Base-by-base conservation (phyloP, 2,329 filamentous ascomycete species). In the Ophiobolus disseminans region DNA sequence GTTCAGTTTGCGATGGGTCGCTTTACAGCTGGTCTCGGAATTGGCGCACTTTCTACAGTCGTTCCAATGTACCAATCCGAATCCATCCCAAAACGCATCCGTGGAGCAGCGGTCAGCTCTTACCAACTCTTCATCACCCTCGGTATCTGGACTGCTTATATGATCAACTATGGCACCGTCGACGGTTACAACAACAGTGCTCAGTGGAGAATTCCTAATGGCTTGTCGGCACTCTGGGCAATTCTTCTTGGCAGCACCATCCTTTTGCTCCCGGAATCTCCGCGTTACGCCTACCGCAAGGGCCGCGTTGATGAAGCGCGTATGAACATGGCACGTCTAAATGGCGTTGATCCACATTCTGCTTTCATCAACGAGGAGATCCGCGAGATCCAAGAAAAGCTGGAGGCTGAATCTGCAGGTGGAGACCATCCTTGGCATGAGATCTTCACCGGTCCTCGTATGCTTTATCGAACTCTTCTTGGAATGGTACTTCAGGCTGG, bases 51-150 rank as follows among this genome's bases (percentile, higher is more conserved):
- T 0, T 86, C 83, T 4, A 86, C 86, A 17, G 75, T 84, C 17
- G 69, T 70, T 2, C 71, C 71, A 8, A 72, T 89, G 82, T 89
- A 89, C 63, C 85, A 88, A 66, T 83, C 80, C 7, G 86, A 89
- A 69, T 84, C 80, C 47, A 82, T 83, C 6, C 86, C 86, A 0
- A 80, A 84, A 54, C 79, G 83, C 42, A 82, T 89, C 46, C 83
- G 86, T 62, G 85, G 84, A 60, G 77, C 84, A 7, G 78, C 88
- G 25, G 80, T 89, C 43, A 64, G 81, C 2, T 82, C 79, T 22
- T 89, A 88, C 68, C 86, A 89, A 74, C 77, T 89, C 5, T 82
- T 87, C 66, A 86, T 89, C 65, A 89, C 86, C 0, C 74, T 88
- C 23, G 86, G 86, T 53, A 88, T 89, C 66, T 85, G 76, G 58